Conservation (phyloP, 1,284 basidiomycete genomes). For the Wolfiporia cocos region DNA sequence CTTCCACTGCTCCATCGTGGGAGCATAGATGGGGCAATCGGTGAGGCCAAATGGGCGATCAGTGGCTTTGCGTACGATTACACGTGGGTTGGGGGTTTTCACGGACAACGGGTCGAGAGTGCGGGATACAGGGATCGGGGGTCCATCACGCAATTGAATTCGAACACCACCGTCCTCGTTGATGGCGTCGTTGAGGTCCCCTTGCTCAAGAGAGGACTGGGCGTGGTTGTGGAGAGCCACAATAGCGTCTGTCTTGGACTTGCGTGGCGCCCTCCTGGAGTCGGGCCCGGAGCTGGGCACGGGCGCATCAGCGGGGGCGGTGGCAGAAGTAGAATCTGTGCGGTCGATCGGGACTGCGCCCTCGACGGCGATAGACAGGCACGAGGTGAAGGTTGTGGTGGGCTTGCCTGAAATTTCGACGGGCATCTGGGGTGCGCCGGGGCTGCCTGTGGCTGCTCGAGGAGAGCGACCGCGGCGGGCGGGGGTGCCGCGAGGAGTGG, state of each 20-base stretch:
- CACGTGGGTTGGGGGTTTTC: slow-evolving; percentile 55
- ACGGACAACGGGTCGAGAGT: slow-evolving; percentile 63
- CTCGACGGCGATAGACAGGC: slow-evolving; percentile 61
- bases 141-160: slow-evolving; percentile 33
- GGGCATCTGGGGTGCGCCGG: slow-evolving; percentile 23
- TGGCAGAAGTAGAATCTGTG: slow-evolving; percentile 17
- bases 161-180: slow-evolving; percentile 21
- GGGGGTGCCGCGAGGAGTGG: slow-evolving; percentile 43
- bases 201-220: slow-evolving; percentile 43
- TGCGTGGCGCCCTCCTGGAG: slow-evolving; percentile 69
- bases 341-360: slow-evolving; percentile 48
- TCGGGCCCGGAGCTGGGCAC: slow-evolving; percentile 30
- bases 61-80: slow-evolving; percentile 31
- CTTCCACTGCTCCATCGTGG: slow-evolving; percentile 85
- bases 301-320: slow-evolving; percentile 15
- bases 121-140: slow-evolving; percentile 54
- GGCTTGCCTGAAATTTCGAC: slow-evolving; percentile 38
- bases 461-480: slow-evolving; percentile 53
- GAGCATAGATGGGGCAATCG: slow-evolving; percentile 89
- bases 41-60: slow-evolving; percentile 78
- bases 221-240: slow-evolving; percentile 67
- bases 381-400: slow-evolving; percentile 51
- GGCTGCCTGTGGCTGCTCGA: slow-evolving; percentile 33
- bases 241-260: slow-evolving; percentile 81
- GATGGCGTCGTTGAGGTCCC: slow-evolving; percentile 30